Evolutionary conservation across 495 filamentous ascomycete genomes (phyloP), one percentile per base, ranked within the genome.

Genomic region (Penicillium simplicissimum): DNA sequence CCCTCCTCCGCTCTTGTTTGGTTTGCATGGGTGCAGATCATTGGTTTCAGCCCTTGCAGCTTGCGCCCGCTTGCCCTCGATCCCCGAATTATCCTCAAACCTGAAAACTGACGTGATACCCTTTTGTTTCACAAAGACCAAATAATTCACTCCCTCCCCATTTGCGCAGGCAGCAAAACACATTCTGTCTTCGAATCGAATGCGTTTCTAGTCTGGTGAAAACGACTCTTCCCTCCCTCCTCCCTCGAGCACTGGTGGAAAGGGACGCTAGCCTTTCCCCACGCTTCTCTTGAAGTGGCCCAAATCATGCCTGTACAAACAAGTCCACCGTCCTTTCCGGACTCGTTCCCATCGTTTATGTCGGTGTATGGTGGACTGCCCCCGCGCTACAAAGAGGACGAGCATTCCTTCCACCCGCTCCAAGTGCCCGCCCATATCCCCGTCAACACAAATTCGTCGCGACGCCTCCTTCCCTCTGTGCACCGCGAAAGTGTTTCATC

Each of bases 341-440:
- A 88, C 74, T 86, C 88, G 64, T 85, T 89, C 72, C 86, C 88
- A 54, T 88, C 87, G 45, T 87, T 89, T 59, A 89, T 89, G 87
- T 88, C 87, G 43, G 87, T 89, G 36, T 89, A 84, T 75, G 86
- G 76, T 61, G 75, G 71, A 31, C 63, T 71, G 2, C 59, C 66
- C 23, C 63, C 68, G 21, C 66, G 63, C 23, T 71, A 72, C 37
- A 72, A 76, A 52, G 70, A 76, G 53, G 75, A 77, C 28, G 67
- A 71, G 40, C 66, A 38, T 52, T 37, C 62, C 28, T 52, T 67
- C 31, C 65, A 71, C 10, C 64, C 72, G 13, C 64, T 76, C n/a
- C 65, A 68, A 53, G 54, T 70, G 33, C 72, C 72, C 13, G 63
- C 70, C 58, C 68, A 74, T 71, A 59, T 75, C 37, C 66, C 73